These are phyloP conservation scores for Bruguiera gymnorhiza DNA, from an alignment of 345 rosid species.

Conservation along the genomic window DNA sequence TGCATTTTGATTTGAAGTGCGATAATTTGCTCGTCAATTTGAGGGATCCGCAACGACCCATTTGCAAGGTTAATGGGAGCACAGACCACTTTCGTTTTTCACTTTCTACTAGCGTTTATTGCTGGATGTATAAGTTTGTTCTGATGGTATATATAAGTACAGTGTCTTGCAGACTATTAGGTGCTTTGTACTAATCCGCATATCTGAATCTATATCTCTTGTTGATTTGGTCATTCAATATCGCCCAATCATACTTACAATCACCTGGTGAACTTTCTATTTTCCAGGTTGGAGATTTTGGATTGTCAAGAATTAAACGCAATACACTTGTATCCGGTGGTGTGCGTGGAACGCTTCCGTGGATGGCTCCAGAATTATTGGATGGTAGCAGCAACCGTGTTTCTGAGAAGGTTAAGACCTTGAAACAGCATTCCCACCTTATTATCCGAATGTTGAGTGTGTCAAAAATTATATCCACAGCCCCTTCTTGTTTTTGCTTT, in stretches of 20 bases:
- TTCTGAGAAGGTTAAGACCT: slow-evolving; percentile 65
- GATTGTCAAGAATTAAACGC: slow-evolving; percentile 83
- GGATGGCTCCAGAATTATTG: slow-evolving; percentile 96
- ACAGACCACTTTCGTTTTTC: background rate
- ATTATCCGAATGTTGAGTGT: background rate
- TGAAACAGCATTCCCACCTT: background rate
- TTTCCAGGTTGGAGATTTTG: slow-evolving; percentile 88
- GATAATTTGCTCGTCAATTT: slow-evolving; percentile 87
- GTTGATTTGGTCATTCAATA: background rate
- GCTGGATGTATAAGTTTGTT: background rate
- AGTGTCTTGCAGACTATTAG: background rate
- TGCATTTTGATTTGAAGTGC: slow-evolving; percentile 96
- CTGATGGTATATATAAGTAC: no score
- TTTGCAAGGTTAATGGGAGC: slow-evolving; percentile 64
- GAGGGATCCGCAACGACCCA: slow-evolving; percentile 84
- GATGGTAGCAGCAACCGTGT: slow-evolving; percentile 75
- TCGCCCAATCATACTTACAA: background rate
- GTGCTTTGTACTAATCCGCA: background rate
- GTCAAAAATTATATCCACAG: background rate
- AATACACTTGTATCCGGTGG: slow-evolving; percentile 91
- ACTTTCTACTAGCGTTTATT: background rate
- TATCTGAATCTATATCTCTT: background rate
- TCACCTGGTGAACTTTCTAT: background rate
- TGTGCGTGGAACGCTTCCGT: slow-evolving; percentile 92
- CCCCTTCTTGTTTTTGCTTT: background rate